Base-by-base conservation (phyloP, 2,329 filamentous ascomycete genomes). In the Dothiorella sarmentorum region DNA sequence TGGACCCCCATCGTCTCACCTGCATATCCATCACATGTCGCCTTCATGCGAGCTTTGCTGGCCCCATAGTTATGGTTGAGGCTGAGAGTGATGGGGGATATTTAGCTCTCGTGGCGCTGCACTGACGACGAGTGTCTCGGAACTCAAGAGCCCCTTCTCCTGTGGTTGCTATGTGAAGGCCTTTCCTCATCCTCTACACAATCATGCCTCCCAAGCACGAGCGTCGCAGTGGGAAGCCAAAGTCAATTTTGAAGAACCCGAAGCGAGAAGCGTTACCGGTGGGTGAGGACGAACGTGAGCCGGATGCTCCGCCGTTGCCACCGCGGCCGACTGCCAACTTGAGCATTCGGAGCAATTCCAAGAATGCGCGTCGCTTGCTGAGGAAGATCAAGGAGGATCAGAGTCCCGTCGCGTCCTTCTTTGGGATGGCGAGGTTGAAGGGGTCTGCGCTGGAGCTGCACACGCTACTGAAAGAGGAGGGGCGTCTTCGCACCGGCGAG, bases 21-120 rank as follows among this genome's bases (percentile, higher is more conserved):
- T 40, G 49, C 49, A 40, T 37, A 6, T 15, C 13, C 20, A 29
- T 40, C 49, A 53, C 49, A 53, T 40, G 49, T 29, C 9, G 4
- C 10, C 33, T 29, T 51, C 35, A 53, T 53, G 49, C 49, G 40
- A 22, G 49, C 49, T 53, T 38, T 17, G 49, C 49, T 53, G 49
- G 49, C 49, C 40, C 49, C 27, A 26, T 15, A 11, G n/a, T 18
- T 18, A 13, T 7, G 22, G 13, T 13, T 40, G 49, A 53, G 49
- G 49, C 49, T 40, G 49, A 53, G 11, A 27, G 20, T 6, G 10
- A n/a, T n/a, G 1, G n/a, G 1, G 47, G 15, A 11, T 31, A 45
- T 45, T 20, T 45, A 45, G 17, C 2, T 31, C 7, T 7, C 9
- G 7, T 11, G 15, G 22, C 42, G 22, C 13, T 9, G 20, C 40